Evolutionary conservation across 148 eudicot genomes (phyloP), one percentile per base, ranked within the genome.

Genomic region (Persicaria tinctoria): DNA sequence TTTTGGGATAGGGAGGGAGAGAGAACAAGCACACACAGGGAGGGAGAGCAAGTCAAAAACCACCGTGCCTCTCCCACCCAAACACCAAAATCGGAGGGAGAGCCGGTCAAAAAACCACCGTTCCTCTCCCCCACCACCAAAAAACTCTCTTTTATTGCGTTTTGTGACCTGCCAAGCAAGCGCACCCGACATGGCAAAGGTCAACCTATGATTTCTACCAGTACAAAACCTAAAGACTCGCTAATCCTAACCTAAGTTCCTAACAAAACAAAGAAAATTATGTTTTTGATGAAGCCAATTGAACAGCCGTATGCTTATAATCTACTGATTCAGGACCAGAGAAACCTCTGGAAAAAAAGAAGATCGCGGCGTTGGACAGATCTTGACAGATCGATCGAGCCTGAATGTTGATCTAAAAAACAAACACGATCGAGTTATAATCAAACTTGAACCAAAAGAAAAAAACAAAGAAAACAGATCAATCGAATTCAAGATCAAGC

Each of bases 161-260:
- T 3, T 73, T 55, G 59, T 68, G 84, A 84, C 89, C 89, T 80
- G 87, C 89, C 89, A 86, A 63, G 83, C 83, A 82, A 86, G 89
- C 89, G 84, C 89, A 86, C 90, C 90, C 69, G 76, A 79, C 86
- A 84, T 87, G 90, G 90, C 90, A 87, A 87, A 87, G 90, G 90
- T 54, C 90, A 23, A 23, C 8, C 41, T 72, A 44, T 20, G 44
- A 32, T 9, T 57, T 60, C 68, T 13, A 60, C 14, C 44, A 66
- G 10, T 13, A 41, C 48, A 66, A 66, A 47, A 66, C 57, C 63
- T 8, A 5, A n/a, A 5, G 18, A 5, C 63, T 57, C 63, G 16
- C 18, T 57, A 7, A 57, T 12, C 20, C 63, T n/a, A 5, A 14
- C 20, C 14, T 12, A 32, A 32, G 41, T 32, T 32, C 41, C 41